phyloP scores from a whole-genome alignment of 2,329 filamentous ascomycete genomes.

The Fusarium sp. region DNA sequence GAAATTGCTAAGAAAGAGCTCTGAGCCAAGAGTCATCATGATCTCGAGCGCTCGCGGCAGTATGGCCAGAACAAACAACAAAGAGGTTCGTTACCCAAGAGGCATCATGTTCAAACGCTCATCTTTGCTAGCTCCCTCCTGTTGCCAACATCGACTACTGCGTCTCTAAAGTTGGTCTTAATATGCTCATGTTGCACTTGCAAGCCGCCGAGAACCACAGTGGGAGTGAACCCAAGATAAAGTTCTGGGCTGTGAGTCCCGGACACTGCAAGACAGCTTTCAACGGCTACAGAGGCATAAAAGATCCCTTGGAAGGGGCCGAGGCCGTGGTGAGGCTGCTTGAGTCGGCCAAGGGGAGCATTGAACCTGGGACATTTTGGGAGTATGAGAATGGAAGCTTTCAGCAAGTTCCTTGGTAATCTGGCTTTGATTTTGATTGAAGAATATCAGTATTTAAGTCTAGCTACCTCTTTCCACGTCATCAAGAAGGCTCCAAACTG shows the following conservation, averaged over 20 bases:
- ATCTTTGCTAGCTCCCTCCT: neutral
- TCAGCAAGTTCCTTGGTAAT: slow-evolving; percentile 2
- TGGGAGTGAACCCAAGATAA: neutral
- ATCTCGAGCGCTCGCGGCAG: slow-evolving; percentile 13
- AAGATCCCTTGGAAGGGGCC: neutral
- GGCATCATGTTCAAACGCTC: fast-evolving
- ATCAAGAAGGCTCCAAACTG: neutral
- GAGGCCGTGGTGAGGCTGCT: slow-evolving; percentile 1
- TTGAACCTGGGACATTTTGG: slow-evolving; percentile 5
- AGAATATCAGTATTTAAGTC: neutral
- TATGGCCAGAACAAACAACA: neutral
- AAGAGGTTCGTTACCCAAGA: neutral
- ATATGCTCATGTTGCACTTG: slow-evolving; percentile 3
- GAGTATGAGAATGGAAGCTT: neutral
- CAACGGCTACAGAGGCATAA: neutral
- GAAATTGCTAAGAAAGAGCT: neutral
- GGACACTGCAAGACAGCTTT: slow-evolving; percentile 14
- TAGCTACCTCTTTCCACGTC: neutral
- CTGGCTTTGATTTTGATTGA: fast-evolving
- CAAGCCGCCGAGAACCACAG: neutral
- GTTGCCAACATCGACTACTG: slow-evolving; percentile 13
- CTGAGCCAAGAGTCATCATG: slow-evolving; percentile 9
- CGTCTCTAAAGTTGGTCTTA: neutral
- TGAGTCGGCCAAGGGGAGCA: neutral
- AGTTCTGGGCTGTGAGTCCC: slow-evolving; percentile 2